Base-by-base conservation (phyloP, 1,139 yeast species). In the Starmera stellimalicola region DNA sequence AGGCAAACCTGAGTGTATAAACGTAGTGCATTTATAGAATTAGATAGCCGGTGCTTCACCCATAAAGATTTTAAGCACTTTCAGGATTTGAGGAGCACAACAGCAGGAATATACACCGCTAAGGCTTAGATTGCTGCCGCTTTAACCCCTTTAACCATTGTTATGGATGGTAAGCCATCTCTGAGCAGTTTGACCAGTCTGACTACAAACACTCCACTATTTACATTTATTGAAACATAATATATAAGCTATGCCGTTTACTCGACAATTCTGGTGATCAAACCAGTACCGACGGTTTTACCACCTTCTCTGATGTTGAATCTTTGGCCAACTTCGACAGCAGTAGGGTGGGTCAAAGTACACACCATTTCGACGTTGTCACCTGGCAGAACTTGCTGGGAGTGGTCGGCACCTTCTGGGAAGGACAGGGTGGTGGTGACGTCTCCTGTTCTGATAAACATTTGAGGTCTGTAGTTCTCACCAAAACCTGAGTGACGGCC, bases 261-360 rank as follows among this genome's bases (percentile, higher is more conserved):
- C 46, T 83, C 95, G 51, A 85, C 64, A 63, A 91, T 81, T 69
- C 95, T 81, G 55, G 98, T 91, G 52, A 91, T 77, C 69, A 91
- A 70, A 70, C 98, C 98, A 51, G 98, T 91, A 64, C 96, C 98
- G 50, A 91, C 97, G 46, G 98, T 91, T 70, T 80, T 84, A 61
- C 97, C 97, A 69, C 98, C 97, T 72, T 91, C 99, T 78, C 99
- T 93, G 62, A 91, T 75, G 77, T 91, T 91, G 81, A 91, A 91
- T 68, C 97, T 84, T 71, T 87, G 95, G 63, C 94, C 94, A 54
- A 81, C 79, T 71, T 91, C 98, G 49, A 93, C 60, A 47, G 97
- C 95, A 51, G 94, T 84, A 59, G 95, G 91, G 68, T 77, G 85
- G 48, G 82, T 79, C 59, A 91, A 73, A 58, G 82, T 84, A 58